Conservation (phyloP, 2,329 filamentous ascomycete species). For the Fusarium tupiense region DNA sequence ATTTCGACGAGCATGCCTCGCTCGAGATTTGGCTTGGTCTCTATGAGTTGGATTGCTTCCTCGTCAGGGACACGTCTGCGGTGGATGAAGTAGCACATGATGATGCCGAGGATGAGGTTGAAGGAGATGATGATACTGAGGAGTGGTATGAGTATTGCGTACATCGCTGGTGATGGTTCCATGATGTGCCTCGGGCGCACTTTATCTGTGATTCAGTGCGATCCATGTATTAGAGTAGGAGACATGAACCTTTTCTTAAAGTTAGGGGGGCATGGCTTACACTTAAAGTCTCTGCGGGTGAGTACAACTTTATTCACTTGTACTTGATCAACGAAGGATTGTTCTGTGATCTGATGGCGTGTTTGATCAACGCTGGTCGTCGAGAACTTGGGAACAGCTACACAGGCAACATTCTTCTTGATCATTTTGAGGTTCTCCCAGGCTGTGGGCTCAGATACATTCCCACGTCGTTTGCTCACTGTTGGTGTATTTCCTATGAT, state of each 20-base stretch:
- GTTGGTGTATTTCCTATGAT: background rate
- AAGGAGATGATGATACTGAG: background rate
- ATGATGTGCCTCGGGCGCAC: background rate
- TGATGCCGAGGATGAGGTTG: background rate
- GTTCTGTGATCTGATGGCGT: background rate
- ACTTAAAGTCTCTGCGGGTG: background rate
- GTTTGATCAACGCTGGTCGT: too few relatives aligned
- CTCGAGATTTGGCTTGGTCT: background rate
- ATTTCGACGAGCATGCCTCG: conserved; percentile 20
- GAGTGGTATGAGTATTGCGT: background rate
- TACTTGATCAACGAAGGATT: background rate
- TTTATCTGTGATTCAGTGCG: background rate
- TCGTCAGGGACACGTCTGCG: background rate
- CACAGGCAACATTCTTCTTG: too few relatives aligned
- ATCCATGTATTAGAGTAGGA: background rate
- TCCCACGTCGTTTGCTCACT: fast-evolving
- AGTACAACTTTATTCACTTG: background rate
- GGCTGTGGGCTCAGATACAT: background rate
- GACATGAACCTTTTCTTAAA: background rate
- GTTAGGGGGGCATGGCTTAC: background rate
- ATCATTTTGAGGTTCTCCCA: background rate
- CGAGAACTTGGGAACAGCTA: background rate
- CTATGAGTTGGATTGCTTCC: background rate
- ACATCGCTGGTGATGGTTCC: background rate
- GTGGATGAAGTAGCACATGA: background rate